Percentiles rank a stretch among this genome's conserved stretches.
phyloP scores from a whole-genome alignment of 2,329 filamentous ascomycete genomes.

The Penicillium crustosum region DNA sequence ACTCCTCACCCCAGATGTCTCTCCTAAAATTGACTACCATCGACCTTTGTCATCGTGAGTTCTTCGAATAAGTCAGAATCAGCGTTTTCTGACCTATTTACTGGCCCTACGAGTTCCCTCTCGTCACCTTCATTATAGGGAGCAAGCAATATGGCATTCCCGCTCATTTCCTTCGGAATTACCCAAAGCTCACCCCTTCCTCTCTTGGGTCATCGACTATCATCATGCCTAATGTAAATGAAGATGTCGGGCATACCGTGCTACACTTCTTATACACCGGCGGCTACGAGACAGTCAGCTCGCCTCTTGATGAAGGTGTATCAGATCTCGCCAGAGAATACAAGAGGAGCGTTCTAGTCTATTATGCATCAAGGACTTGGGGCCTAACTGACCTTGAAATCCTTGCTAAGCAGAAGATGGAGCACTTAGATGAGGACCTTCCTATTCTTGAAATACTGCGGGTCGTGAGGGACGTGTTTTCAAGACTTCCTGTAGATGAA shows the following conservation, averaged over 20 bases:
- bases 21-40: conserved; percentile 13
- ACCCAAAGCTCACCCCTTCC: conserved; percentile 1
- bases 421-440: conserved; percentile 3
- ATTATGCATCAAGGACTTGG: conserved; percentile 11
- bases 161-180: conserved; percentile 10
- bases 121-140: conserved; percentile 12
- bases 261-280: conserved; percentile 13
- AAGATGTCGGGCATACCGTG: conserved; percentile 13
- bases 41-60: conserved; percentile 12
- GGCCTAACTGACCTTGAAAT: conserved; percentile 7
- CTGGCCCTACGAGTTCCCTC: conserved; percentile 11
- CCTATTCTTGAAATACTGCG: neutral
- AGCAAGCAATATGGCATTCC: conserved; percentile 14
- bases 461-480: conserved; percentile 6
- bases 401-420: conserved; percentile 12
- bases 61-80: conserved; percentile 6
- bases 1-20: conserved; percentile 8
- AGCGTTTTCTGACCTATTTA: conserved; percentile 7
- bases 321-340: conserved; percentile 14
- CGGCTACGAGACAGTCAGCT: conserved; percentile 7
- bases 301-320: conserved; percentile 2
- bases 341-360: conserved; percentile 14
- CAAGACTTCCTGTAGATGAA: conserved; percentile 10
- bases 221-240: conserved; percentile 5
- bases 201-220: conserved; percentile 2